A percentile compares a stretch with the other conserved stretches of the same genome.
Conservation (phyloP, 78 protist species). For the Speleostelium caveatum region DNA sequence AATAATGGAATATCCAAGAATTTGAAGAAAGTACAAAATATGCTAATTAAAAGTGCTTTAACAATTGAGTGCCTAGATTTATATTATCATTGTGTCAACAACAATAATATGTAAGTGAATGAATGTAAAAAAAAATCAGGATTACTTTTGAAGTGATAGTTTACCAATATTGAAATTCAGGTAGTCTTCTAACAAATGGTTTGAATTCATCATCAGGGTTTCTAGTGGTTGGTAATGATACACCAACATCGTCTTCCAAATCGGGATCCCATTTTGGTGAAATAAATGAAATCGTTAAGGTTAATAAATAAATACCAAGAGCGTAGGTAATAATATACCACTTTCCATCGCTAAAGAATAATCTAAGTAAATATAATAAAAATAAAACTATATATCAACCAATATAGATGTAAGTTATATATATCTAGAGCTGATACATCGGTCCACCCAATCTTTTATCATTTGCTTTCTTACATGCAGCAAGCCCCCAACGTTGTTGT, state of each 20-base stretch:
- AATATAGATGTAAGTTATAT: not conserved
- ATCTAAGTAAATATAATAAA: conserved; percentile 55
- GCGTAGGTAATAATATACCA: conserved; percentile 94
- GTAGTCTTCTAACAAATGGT: conserved; percentile 92
- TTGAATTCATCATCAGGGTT: conserved; percentile 90
- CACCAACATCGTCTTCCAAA: conserved; percentile 52
- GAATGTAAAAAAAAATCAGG: not conserved
- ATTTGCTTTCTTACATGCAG: conserved; percentile 13
- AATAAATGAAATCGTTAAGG: conserved; percentile 90
- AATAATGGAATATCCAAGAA: conserved; percentile 95
- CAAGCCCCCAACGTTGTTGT: conserved; percentile 66
- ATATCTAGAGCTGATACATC: not conserved
- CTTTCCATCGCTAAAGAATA: conserved; percentile 65
- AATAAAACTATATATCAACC: conserved; percentile 27
- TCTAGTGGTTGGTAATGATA: conserved; percentile 84
- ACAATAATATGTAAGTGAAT: not conserved
- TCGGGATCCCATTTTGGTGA: conserved; percentile 94
- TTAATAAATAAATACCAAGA: conserved; percentile 94
- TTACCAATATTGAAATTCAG: conserved; percentile 96
- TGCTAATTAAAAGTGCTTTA: conserved; percentile 76
- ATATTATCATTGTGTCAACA: too few species aligned
- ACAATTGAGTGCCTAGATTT: conserved; percentile 65
- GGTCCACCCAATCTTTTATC: not conserved
- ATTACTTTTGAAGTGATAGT: not conserved
- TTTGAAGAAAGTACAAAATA: conserved; percentile 78